Evolutionary conservation across 1,139 yeast genomes (phyloP), one percentile per base, ranked within the genome.

Genomic region (Geotrichum europaeum): DNA sequence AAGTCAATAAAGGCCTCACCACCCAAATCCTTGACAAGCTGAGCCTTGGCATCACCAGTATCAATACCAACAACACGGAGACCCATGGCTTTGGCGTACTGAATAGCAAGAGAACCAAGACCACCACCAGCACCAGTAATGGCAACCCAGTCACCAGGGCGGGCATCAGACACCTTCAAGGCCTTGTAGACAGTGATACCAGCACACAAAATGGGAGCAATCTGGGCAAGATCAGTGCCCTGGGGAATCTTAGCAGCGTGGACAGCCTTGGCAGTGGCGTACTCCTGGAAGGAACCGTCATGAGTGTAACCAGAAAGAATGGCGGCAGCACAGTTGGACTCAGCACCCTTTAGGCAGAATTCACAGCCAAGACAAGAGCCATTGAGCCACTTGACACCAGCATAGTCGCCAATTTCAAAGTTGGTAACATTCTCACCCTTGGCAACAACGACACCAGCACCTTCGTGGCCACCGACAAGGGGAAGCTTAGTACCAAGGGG

Each of bases 101-200:
- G 94, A 69, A 88, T 79, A 63, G 92, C 94, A 64, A 87, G 78
- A 57, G 91, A 82, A 64, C 96, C 96, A 70, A 88, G 81, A 69
- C 95, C 96, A 75, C 96, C 92, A 71, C 85, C 90, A 61, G 92
- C 92, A 76, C 96, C 95, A 64, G 89, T 83, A 69, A 87, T 79
- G 67, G 87, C 86, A 63, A 87, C 89, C 89, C 90, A 86, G 70
- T 87, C 83, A 70, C 94, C 95, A 58, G 92, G 84, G 59, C 68
- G 70, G 67, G 85, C 78, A 56, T 80, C 78, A 62, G 92, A 86
- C 57, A 85, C 83, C 79, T 87, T 87, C 70, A 87, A 76, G 47
- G 94, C 95, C 79, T 87, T 87, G 82, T 86, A 87, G 62, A 86
- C 92, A 58, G 95, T 87, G 76, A 87, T 82, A 76, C 95, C 95